Percentiles rank a stretch among this genome's conserved stretches.
Evolutionary conservation across 2,329 filamentous ascomycete species (phyloP).

Genomic region (Xylariaceae sp.): DNA sequence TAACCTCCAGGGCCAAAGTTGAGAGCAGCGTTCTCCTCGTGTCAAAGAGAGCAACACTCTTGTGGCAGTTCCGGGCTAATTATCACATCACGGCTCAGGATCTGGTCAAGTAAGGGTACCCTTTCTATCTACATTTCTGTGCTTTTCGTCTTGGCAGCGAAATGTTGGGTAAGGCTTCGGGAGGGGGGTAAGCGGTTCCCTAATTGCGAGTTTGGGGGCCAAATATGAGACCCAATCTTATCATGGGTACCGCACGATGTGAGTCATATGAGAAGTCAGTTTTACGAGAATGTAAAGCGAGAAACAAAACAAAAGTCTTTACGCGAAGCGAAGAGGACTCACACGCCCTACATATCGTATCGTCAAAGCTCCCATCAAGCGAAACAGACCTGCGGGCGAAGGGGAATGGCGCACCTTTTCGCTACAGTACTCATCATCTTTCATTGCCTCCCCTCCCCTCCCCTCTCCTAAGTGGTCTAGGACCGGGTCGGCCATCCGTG

Average conservation of each 20-base stretch:
- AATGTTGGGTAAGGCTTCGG: not conserved
- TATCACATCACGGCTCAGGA: constrained; percentile 2
- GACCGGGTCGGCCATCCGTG: not conserved
- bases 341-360: not conserved
- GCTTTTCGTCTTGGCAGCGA: not conserved
- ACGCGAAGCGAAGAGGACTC: not conserved
- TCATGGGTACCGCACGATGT: not conserved
- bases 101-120: not conserved
- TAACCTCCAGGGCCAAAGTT: not conserved
- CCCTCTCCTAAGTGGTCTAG: not conserved
- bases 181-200: not conserved
- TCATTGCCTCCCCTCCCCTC: not conserved
- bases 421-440: not conserved
- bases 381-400: not conserved
- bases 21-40: not conserved
- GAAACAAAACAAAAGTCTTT: not conserved
- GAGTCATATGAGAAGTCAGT: not conserved
- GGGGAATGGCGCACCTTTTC: constrained; percentile 7
- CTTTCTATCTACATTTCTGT: not conserved
- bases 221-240: not conserved
- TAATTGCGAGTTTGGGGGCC: constrained; percentile 13
- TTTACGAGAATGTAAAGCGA: not conserved
- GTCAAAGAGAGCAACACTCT: not conserved
- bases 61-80: constrained; percentile 7
- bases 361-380: not conserved